These are phyloP conservation scores for Mangifera indica DNA, from an alignment of 345 rosid species.

Conservation along the genomic window DNA sequence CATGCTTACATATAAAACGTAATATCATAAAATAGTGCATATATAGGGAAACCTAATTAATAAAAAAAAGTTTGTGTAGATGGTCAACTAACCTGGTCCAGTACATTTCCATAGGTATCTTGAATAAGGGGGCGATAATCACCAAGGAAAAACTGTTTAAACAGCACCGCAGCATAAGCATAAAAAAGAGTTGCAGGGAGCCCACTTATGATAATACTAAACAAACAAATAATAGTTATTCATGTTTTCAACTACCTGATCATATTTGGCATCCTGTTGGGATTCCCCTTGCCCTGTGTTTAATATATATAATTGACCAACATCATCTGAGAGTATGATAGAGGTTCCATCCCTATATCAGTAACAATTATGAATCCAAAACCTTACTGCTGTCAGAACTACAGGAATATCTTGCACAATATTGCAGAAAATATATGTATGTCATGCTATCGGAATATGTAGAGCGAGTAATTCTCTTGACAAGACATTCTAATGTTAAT, in stretches of 20 bases:
- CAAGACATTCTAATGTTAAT: too few relatives aligned
- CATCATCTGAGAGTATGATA: slow-evolving; percentile 97
- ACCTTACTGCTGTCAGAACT: slow-evolving; percentile 8
- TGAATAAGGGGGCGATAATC: slow-evolving; percentile 94
- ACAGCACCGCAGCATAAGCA: slow-evolving; percentile 19
- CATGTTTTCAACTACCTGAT: slow-evolving; percentile 61
- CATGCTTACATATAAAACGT: background rate
- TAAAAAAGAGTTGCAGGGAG: background rate
- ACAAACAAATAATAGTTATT: slow-evolving; percentile 19
- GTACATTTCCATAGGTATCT: slow-evolving; percentile 76
- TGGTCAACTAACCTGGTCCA: slow-evolving; percentile 76
- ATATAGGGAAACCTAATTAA: slow-evolving; percentile 9
- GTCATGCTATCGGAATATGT: too few relatives aligned
- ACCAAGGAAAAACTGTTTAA: slow-evolving; percentile 87
- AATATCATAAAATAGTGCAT: background rate
- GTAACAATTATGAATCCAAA: slow-evolving; percentile 12
- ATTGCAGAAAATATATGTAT: too few relatives aligned
- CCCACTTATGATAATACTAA: slow-evolving; percentile 7
- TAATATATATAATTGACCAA: slow-evolving; percentile 85
- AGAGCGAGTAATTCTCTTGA: too few relatives aligned
- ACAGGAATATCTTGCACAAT: background rate
- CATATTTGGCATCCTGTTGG: slow-evolving; percentile 88
- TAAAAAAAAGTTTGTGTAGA: slow-evolving; percentile 18
- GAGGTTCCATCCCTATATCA: slow-evolving; percentile 89
- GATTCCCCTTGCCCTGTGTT: slow-evolving; percentile 99